Evolutionary conservation across 495 filamentous ascomycete genomes (phyloP), one percentile per base, ranked within the genome.

Genomic region (Daldinia vernicosa): DNA sequence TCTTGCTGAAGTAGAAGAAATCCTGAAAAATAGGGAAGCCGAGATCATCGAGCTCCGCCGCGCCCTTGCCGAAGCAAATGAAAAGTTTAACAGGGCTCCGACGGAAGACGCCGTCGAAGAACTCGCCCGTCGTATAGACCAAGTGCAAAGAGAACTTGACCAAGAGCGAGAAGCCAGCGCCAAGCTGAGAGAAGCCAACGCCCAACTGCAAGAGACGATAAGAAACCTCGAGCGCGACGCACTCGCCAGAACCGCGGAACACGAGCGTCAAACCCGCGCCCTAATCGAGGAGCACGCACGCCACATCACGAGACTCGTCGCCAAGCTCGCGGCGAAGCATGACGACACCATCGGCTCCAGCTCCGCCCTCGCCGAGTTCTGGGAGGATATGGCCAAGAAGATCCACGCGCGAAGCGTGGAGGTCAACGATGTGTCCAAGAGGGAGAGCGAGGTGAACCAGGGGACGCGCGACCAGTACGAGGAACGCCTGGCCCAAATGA

Each of bases 381-480:
- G 30, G 28, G 27, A 32, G 30, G 28, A 56, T 0, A n/a, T 53
- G 4, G 17, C 6, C 27, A 7, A 26, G 26, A 6, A 7, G 27
- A 5, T 55, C 28, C 7, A n/a, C 52, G 50, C 14, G 52, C 52
- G 52, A 1, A 8, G 27, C 30, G 17, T 35, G 17, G 17, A 32
- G 8, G 8, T 35, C 0, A 19, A 59, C 0, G 19, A 2, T 0
- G 24, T 8, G 35, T 37, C 28, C 55, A 3, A 59, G 33, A 28
- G 12, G 55, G 5, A 24, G 19, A 7, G 22, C 19, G 24, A 0
- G 35, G 12, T 28, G 14, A 30, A 60, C 35, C 19, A 47, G 8
- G 12, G 2, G 17, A 52, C 43, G 30, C 26, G 14, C 15, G 33
- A 59, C 17, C 52, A 71, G 15, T 67, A 63, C 35, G 0, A 7